Percentiles rank a stretch among this genome's conserved stretches.
phyloP scores from a whole-genome alignment of 1,284 basidiomycete species.

The Ustilago hordei region DNA sequence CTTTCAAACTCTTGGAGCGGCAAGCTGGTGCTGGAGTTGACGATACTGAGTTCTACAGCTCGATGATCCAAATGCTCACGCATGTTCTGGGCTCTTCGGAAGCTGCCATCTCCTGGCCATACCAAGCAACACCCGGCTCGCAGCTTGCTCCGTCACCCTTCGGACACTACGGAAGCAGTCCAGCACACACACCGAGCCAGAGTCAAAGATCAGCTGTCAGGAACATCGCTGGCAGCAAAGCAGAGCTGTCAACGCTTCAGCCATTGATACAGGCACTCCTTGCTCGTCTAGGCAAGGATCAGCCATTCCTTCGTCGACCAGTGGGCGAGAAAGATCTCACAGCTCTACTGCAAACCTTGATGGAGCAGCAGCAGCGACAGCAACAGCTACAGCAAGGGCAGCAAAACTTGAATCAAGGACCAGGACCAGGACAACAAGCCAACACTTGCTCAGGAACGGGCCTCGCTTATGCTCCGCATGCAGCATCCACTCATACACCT shows the following conservation, averaged over 20 bases:
- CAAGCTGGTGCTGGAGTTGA: conserved; percentile 25
- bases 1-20: conserved; percentile 40
- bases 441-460: conserved; percentile 4
- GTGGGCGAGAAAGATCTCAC: conserved; percentile 59
- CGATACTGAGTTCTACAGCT: conserved; percentile 56
- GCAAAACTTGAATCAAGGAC: conserved; percentile 4
- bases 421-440: background rate
- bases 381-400: conserved; percentile 36
- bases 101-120: conserved; percentile 41
- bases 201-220: conserved; percentile 10
- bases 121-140: conserved; percentile 35
- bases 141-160: conserved; percentile 45
- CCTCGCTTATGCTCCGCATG: conserved; percentile 6
- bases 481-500: background rate
- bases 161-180: conserved; percentile 35
- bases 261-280: conserved; percentile 55
- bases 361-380: conserved; percentile 54
- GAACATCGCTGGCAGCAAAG: conserved; percentile 12
- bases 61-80: conserved; percentile 62
- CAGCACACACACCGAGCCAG: conserved; percentile 29
- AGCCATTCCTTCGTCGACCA: conserved; percentile 29
- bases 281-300: conserved; percentile 44
- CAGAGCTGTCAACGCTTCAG: conserved; percentile 39
- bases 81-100: conserved; percentile 59
- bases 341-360: conserved; percentile 53